A percentile compares a stretch with the other conserved stretches of the same genome.
Conservation (phyloP, 1,284 basidiomycete species). For the Malassezia furfur region DNA sequence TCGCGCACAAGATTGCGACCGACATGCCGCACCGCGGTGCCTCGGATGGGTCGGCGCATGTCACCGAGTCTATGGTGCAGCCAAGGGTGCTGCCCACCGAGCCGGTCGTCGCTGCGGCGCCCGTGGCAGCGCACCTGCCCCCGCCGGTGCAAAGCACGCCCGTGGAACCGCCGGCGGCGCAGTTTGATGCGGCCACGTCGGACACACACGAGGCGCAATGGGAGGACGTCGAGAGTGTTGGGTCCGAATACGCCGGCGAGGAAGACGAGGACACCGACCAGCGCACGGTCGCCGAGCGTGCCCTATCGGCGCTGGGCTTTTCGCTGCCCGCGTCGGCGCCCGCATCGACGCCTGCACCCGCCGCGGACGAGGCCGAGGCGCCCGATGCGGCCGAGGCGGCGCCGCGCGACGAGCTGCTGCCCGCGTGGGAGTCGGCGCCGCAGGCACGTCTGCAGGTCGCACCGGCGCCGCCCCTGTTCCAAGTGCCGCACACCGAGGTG, state of each 20-base stretch:
- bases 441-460: background rate
- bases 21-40: no score
- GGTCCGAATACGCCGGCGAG: background rate
- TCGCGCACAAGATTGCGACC: no score
- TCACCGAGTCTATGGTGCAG: no score
- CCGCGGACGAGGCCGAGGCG: background rate
- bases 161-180: no score
- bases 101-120: no score
- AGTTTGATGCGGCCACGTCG: no score
- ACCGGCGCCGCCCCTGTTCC: background rate
- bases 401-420: background rate
- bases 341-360: background rate
- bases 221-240: constrained; percentile 1
- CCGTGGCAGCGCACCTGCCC: no score
- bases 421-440: background rate
- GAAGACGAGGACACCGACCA: background rate
- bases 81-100: no score
- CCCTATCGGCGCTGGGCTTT: background rate
- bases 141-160: background rate
- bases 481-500: background rate
- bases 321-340: background rate
- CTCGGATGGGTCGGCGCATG: no score
- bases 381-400: background rate
- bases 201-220: background rate
- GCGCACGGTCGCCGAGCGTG: constrained; percentile 1